A percentile compares a stretch with the other conserved stretches of the same genome.
Evolutionary conservation across 768 basidiomycete species (phyloP).

Genomic region (Boletus bicolor): DNA sequence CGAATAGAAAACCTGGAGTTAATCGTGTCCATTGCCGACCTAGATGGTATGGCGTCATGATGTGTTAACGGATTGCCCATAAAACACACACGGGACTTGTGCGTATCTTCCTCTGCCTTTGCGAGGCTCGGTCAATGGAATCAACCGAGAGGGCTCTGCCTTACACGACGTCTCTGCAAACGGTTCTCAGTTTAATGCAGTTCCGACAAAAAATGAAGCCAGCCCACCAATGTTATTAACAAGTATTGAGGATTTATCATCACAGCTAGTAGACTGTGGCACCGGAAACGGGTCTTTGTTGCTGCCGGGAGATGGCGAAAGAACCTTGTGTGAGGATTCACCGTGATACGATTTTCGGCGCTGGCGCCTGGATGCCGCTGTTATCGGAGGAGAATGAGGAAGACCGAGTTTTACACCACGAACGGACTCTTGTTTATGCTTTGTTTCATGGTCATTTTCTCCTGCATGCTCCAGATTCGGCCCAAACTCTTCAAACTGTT

Average conservation of each 20-base stretch:
- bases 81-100: slow-evolving; percentile 34
- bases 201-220: not conserved
- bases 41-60: slow-evolving; percentile 9
- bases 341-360: slow-evolving; percentile 21
- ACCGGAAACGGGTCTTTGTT: slow-evolving; percentile 13
- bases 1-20: slow-evolving; percentile 68
- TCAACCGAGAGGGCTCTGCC: slow-evolving; percentile 5
- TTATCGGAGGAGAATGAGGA: not conserved
- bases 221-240: slow-evolving; percentile 11
- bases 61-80: not conserved
- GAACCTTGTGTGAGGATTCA: slow-evolving; percentile 5
- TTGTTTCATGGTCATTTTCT: slow-evolving; percentile 6
- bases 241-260: not conserved
- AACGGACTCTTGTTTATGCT: slow-evolving; percentile 2
- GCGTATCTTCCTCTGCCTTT: slow-evolving; percentile 64
- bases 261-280: not conserved
- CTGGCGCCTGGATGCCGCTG: not conserved
- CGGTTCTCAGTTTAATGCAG: not conserved
- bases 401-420: not conserved
- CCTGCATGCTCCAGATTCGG: slow-evolving; percentile 8
- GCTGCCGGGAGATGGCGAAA: not conserved
- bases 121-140: slow-evolving; percentile 26
- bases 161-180: slow-evolving; percentile 15
- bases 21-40: slow-evolving; percentile 42
- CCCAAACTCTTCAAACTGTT: slow-evolving; percentile 21